Evolutionary conservation across 2,329 filamentous ascomycete species (phyloP), one percentile per base, ranked within the genome.

Genomic region (Ophiostoma australiae): DNA sequence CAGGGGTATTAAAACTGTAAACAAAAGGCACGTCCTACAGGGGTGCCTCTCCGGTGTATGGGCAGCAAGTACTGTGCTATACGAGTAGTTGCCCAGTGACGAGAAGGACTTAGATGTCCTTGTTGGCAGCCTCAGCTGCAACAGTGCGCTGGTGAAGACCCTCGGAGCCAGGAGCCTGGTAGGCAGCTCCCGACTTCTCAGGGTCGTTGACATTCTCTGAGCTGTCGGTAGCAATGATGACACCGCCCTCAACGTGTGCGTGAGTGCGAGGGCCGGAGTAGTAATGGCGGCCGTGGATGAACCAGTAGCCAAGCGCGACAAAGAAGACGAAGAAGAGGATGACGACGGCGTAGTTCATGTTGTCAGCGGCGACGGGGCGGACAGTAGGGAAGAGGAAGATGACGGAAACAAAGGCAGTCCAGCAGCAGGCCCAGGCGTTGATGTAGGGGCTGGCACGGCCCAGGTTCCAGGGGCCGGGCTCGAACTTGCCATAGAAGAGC

Each of bases 331-430:
- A 80, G 4, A 76, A 80, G 55, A 86, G 75, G 74, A 85, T 85
- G 15, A 82, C 84, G 44, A 81, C 79, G n/a, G 84, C 84, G 75
- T 86, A 86, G 78, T 86, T 86, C 84, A 86, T 86, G 71, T 80
- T 85, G 37, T 80, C 78, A 11, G 82, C 77, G 1, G 78, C 79
- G 33, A 84, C 83, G 0, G 84, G 85, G 72, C 78, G 77, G 13
- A 77, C 77, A 0, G 83, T 85, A 1, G 85, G 85, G 73, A 86
- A 79, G 73, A 86, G 76, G 78, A 87, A 86, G 73, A 87, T 85
- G 74, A 86, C 79, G 55, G 80, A 81, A 58, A 85, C 83, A 74
- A 86, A 87, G 1, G 82, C 72, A 1, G 84, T 86, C 85, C 85
- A 87, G 23, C 80, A 73, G 74, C 81, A 83, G 33, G 84, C 83